A percentile compares a stretch with the other conserved stretches of the same genome.
These are phyloP conservation scores for Tetragonia tetragonoides DNA, from an alignment of 148 eudicot genomes.

Conservation along the genomic window DNA sequence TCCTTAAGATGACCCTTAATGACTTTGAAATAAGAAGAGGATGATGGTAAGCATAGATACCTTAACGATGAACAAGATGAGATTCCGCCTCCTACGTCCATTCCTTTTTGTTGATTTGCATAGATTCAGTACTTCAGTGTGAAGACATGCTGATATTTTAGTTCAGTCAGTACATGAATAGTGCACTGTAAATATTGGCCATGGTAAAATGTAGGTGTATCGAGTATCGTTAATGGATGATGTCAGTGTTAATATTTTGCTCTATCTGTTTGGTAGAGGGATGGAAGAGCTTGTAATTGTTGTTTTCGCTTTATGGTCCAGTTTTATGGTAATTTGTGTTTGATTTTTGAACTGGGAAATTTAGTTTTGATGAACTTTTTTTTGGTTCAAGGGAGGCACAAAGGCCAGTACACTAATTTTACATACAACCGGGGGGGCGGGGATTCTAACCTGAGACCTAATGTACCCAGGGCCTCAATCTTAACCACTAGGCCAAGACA, in stretches of 20 bases:
- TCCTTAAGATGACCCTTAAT: slow-evolving; percentile 15
- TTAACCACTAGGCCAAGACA: too few species aligned
- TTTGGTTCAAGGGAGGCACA: too few species aligned
- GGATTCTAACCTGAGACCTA: too few species aligned
- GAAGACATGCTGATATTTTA: background rate
- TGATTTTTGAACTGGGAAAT: background rate
- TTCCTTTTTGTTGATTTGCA: background rate
- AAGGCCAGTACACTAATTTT: too few species aligned
- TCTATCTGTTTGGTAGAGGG: background rate
- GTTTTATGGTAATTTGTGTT: background rate
- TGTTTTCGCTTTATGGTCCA: background rate
- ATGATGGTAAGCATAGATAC: slow-evolving; percentile 7
- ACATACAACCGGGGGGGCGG: too few species aligned
- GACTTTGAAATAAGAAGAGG: background rate
- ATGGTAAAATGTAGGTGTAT: background rate
- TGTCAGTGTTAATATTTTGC: background rate
- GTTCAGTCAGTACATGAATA: background rate
- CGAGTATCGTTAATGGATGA: background rate
- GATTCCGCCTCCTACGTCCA: background rate
- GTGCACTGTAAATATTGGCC: background rate
- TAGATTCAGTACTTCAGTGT: background rate
- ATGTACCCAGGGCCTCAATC: too few species aligned
- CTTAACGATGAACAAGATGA: slow-evolving; percentile 5
- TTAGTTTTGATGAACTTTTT: background rate
- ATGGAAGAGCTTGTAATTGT: background rate